A percentile compares a stretch with the other conserved stretches of the same genome.
These are phyloP conservation scores for Termitomyces sp. DNA, from an alignment of 768 basidiomycete species.

Conservation along the genomic window DNA sequence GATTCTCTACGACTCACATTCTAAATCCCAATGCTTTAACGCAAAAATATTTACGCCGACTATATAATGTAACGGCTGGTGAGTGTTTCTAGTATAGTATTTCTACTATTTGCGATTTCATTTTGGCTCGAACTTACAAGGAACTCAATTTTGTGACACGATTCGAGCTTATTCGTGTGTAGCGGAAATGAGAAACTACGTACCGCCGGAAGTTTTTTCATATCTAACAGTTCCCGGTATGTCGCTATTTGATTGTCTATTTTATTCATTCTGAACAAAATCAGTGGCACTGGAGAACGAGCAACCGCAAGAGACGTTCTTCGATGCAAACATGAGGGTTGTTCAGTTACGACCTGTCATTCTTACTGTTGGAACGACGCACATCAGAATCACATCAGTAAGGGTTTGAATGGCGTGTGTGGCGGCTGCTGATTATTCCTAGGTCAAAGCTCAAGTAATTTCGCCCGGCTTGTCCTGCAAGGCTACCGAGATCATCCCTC, in stretches of 20 bases:
- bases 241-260: constrained; percentile 17
- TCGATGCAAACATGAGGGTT: constrained; percentile 66
- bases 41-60: constrained; percentile 70
- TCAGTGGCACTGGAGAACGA: constrained; percentile 67
- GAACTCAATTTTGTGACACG: constrained; percentile 48
- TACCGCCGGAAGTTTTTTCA: constrained; percentile 47
- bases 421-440: constrained; percentile 7
- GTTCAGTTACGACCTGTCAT: constrained; percentile 71
- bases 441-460: constrained; percentile 73
- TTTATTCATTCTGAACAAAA: constrained; percentile 4
- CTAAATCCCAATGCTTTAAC: constrained; percentile 72
- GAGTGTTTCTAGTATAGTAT: constrained; percentile 5
- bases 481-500: constrained; percentile 78
- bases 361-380: constrained; percentile 63
- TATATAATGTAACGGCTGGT: constrained; percentile 71
- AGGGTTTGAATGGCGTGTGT: constrained; percentile 22
- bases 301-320: constrained; percentile 43
- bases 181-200: constrained; percentile 53
- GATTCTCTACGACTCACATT: constrained; percentile 63
- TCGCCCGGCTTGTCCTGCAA: constrained; percentile 68
- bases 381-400: constrained; percentile 77
- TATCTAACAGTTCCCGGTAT: constrained; percentile 57
- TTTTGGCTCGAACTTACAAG: constrained; percentile 29
- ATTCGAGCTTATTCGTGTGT: constrained; percentile 66
- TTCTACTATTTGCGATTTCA: background rate